Base-by-base conservation (phyloP, 2,329 filamentous ascomycete species). In the Clonostachys rhizophaga region DNA sequence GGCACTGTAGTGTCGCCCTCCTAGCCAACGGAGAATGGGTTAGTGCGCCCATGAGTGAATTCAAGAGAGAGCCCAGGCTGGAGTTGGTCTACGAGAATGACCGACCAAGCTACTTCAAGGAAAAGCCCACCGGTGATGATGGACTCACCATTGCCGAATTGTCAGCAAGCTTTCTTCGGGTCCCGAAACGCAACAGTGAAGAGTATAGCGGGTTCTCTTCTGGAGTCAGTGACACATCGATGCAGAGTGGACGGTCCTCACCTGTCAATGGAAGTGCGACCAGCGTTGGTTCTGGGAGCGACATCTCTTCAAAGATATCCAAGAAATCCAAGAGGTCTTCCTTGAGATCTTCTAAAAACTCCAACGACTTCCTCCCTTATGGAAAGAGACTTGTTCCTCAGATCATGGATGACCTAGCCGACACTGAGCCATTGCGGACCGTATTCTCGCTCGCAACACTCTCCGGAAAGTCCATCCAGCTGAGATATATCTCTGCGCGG, bases 291-390 rank as follows among this genome's bases (percentile, higher is more conserved):
- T 68, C 62, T 5, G 69, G 49, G 2, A 66, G 46, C 10, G 53
- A 44, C 0, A 56, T 55, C 3, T 58, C 54, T 46, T 59, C 47
- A 30, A 44, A 59, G 6, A 49, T 40, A 13, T 65, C 58, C 10
- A 57, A 53, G 2, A 59, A 63, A 2, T 53, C 18, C 10, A 67
- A 48, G 2, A 68, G 54, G 7, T 52, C 55, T 37, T 68, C 55
- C 43, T 63, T 45, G 7, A 67, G 58, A 0, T 64, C 24, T 30
- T 30, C 24, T 5, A 30, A 30, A 6, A 30, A 30, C 40, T 12
- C 35, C 40, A 17, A 34, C 7, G 16, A 34, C 36, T 34, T 13
- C 24, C 18, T 20, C n/a, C 34, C 42, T 3, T 54, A 55, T 40
- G 58, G 57, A 12, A 54, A 47, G 39, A 47, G 60, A 34, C 45